These are phyloP conservation scores for Lachancea thermotolerans DNA, from an alignment of 805 yeast genomes.

Conservation along the genomic window DNA sequence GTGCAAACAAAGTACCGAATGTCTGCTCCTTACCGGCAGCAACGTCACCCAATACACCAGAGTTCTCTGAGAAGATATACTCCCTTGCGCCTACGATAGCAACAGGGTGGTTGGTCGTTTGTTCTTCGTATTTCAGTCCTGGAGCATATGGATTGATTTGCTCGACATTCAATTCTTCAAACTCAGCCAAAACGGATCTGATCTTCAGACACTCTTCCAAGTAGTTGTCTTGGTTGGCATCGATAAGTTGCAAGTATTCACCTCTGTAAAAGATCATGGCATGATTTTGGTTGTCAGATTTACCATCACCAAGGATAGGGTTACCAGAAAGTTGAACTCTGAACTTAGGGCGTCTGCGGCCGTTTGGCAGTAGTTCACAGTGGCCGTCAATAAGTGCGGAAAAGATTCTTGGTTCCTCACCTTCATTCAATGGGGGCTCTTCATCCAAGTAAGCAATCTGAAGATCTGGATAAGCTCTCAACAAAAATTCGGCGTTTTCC, in stretches of 20 bases:
- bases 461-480: conserved; percentile 78
- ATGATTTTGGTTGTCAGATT: conserved; percentile 82
- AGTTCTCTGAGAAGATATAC: conserved; percentile 86
- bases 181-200: conserved; percentile 75
- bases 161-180: conserved; percentile 69
- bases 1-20: conserved; percentile 89
- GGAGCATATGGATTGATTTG: conserved; percentile 81
- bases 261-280: conserved; percentile 76
- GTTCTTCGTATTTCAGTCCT: conserved; percentile 51
- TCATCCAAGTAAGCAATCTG: conserved; percentile 93
- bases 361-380: conserved; percentile 64
- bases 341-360: conserved; percentile 69
- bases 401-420: conserved; percentile 64
- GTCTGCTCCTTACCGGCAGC: conserved; percentile 98
- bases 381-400: conserved; percentile 78
- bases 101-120: conserved; percentile 52
- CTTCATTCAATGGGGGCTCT: conserved; percentile 70
- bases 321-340: conserved; percentile 76
- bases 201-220: conserved; percentile 80
- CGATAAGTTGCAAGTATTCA: conserved; percentile 77
- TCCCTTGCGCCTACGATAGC: conserved; percentile 93
- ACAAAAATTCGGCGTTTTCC: conserved; percentile 72
- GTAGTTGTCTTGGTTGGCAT: conserved; percentile 83
- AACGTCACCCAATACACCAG: conserved; percentile 89
- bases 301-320: conserved; percentile 84